A percentile compares a stretch with the other conserved stretches of the same genome.
Conservation (phyloP, 2,329 filamentous ascomycete genomes). For the Sphaceloma murrayae region DNA sequence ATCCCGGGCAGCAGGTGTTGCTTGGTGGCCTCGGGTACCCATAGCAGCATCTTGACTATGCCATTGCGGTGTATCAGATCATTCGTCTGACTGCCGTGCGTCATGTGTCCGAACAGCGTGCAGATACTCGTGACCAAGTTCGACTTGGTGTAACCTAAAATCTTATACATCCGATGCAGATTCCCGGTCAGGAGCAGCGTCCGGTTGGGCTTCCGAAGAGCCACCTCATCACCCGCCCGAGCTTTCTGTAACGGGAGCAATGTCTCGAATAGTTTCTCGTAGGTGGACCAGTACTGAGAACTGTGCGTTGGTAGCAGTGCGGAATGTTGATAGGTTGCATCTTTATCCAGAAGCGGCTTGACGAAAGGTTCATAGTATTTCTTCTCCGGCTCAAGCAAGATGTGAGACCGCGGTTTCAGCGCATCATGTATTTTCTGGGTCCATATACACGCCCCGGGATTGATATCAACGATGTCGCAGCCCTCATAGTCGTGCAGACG, state of each 20-base stretch:
- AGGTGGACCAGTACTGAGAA: slow-evolving; percentile 26
- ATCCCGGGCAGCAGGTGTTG: slow-evolving; percentile 50
- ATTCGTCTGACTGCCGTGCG: slow-evolving; percentile 42
- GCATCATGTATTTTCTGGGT: slow-evolving; percentile 65
- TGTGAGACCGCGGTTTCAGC: slow-evolving; percentile 69
- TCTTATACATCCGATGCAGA: slow-evolving; percentile 22
- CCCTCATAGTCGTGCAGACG: slow-evolving; percentile 61
- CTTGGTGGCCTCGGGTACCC: slow-evolving; percentile 56
- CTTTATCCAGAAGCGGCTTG: slow-evolving; percentile 32
- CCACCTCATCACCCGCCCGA: slow-evolving; percentile 31
- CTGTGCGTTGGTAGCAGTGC: slow-evolving; percentile 23
- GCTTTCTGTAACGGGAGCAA: slow-evolving; percentile 47
- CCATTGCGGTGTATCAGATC: slow-evolving; percentile 60
- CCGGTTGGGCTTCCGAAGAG: slow-evolving; percentile 51
- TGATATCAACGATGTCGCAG: slow-evolving; percentile 79
- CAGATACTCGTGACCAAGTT: background rate
- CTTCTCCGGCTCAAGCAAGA: slow-evolving; percentile 66
- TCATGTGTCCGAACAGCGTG: slow-evolving; percentile 54
- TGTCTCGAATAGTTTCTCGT: slow-evolving; percentile 45
- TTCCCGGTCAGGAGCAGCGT: slow-evolving; percentile 53
- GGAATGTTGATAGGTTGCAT: slow-evolving; percentile 42
- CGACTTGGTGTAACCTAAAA: background rate
- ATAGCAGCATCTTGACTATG: slow-evolving; percentile 67
- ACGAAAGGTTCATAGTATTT: slow-evolving; percentile 53
- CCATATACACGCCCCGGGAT: slow-evolving; percentile 71